Evolutionary conservation across 345 rosid genomes (phyloP), one percentile per base, ranked within the genome.

Genomic region (Conringia planisiliqua): DNA sequence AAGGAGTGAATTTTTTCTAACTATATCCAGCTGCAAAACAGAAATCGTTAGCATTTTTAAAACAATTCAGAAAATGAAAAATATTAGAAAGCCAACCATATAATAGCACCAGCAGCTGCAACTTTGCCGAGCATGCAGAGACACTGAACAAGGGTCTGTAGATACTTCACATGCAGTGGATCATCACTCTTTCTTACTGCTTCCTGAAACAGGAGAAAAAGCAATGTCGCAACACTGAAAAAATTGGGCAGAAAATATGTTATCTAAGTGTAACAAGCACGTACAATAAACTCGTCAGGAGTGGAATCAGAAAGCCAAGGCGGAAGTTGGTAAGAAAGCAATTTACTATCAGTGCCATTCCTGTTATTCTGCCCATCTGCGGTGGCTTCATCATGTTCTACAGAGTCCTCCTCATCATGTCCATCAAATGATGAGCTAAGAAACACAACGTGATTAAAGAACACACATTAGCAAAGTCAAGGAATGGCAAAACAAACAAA

Each of bases 81-180:
- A 43, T 50, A 46, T 36, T 50, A 74, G 79, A 70, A 63, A 86
- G 85, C 90, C 44, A 82, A 95, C 99, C 99, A 83, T 90, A 95
- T 86, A 26, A 95, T 82, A 74, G 96, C 97, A 80, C 98, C 98
- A 77, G 99, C 97, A 78, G 97, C 97, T 51, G 99, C 90, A 80
- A 92, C 90, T 85, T 95, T 95, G 38, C 95, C 91, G 77, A 95
- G 97, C 92, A 80, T 86, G 86, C 93, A 85, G 48, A 95, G 96
- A 77, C 99, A 92, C 86, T 95, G 97, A 81, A 95, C 94, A 94
- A 92, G 76, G 70, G 99, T 95, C 82, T 86, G 94, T 81, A 95
- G 83, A 86, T 95, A 95, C 85, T 95, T 95, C 70, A 95, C 87
- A 74, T 92, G 96, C 68, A 86, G 82, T 38, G 94, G 90, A 80